Evolutionary conservation across 805 yeast genomes (phyloP), one percentile per base, ranked within the genome.

Genomic region (Ogataea dorogensis): DNA sequence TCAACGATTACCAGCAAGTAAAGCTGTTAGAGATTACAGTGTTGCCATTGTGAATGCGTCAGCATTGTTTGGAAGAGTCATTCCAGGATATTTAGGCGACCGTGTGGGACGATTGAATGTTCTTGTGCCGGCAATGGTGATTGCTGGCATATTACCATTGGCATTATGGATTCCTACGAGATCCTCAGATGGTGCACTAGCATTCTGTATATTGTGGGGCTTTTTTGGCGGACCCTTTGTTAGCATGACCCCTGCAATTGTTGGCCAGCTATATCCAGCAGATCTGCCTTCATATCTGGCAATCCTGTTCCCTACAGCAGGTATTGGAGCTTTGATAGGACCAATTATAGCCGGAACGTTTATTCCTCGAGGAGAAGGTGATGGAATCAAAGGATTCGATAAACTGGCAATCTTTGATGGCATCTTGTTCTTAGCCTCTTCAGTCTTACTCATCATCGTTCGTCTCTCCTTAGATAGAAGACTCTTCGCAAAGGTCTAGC

Each of bases 121-220:
- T 4, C 41, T 61, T 15, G 28, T 59, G 6, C 61, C 59, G 5
- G 63, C 67, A 32, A 25, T 49, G 11, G 17, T 66, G 1, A 59
- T 64, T 17, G 60, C 60, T 1, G 49, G 42, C 12, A 38, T 68
- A 5, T 54, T 68, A 15, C 54, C 66, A 14, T 47, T 63, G 29
- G 70, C 72, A 7, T 58, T 68, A 64, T 70, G 75, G 75, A 60
- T 68, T 16, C 76, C 79, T 1, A 71, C 76, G 5, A 57, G 70
- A 33, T 72, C 71, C 40, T 32, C 49, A 5, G 42, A 34, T 7
- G 61, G 71, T 26, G 65, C 76, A 51, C 52, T 75, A 53, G 46
- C 53, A 11, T 60, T 52, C 42, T 55, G 53, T 10, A 47, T 58
- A 7, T 18, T 53, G 20, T 59, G 61, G 61, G 67, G 67, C 16